phyloP scores from a whole-genome alignment of 2,329 filamentous ascomycete genomes.

The Ophiostoma piceae region DNA sequence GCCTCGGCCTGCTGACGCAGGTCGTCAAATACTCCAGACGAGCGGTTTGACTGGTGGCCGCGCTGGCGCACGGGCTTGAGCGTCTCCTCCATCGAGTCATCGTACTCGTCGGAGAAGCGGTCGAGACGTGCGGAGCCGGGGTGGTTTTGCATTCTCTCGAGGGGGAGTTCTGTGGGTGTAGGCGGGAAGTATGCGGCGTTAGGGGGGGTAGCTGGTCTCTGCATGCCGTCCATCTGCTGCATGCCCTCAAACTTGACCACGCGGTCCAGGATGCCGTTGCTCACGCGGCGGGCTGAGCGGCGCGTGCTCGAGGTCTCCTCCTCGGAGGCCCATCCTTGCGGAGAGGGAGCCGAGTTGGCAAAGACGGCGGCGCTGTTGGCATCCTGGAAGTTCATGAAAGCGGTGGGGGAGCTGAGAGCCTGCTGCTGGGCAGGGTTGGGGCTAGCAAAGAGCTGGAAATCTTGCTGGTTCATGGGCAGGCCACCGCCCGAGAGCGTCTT shows the following conservation, averaged over 20 bases:
- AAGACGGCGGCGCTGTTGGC: conserved; percentile 15
- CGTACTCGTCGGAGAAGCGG: conserved; percentile 57
- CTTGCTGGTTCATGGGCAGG: conserved; percentile 36
- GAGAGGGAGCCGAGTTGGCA: conserved; percentile 33
- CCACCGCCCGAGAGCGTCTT: conserved; percentile 36
- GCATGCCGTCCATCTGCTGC: conserved; percentile 38
- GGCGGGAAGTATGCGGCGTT: conserved; percentile 58
- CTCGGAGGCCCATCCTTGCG: conserved; percentile 49
- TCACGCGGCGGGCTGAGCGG: conserved; percentile 48
- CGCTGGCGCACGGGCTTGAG: conserved; percentile 48
- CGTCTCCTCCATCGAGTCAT: conserved; percentile 62
- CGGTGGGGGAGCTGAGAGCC: conserved; percentile 43
- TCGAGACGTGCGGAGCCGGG: conserved; percentile 33
- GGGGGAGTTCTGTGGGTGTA: conserved; percentile 62
- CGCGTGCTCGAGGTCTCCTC: conserved; percentile 42
- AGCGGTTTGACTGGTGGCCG: conserved; percentile 39
- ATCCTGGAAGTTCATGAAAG: conserved; percentile 47
- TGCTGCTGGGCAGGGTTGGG: conserved; percentile 35
- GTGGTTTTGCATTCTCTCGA: conserved; percentile 43
- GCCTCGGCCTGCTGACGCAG: conserved; percentile 53
- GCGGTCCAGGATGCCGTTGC: conserved; percentile 57
- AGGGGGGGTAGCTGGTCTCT: conserved; percentile 58
- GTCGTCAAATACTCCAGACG: conserved; percentile 53
- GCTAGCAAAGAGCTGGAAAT: conserved; percentile 46
- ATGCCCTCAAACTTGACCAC: conserved; percentile 56